Conservation (phyloP, 2,329 filamentous ascomycete genomes). For the Leptographium flavum region DNA sequence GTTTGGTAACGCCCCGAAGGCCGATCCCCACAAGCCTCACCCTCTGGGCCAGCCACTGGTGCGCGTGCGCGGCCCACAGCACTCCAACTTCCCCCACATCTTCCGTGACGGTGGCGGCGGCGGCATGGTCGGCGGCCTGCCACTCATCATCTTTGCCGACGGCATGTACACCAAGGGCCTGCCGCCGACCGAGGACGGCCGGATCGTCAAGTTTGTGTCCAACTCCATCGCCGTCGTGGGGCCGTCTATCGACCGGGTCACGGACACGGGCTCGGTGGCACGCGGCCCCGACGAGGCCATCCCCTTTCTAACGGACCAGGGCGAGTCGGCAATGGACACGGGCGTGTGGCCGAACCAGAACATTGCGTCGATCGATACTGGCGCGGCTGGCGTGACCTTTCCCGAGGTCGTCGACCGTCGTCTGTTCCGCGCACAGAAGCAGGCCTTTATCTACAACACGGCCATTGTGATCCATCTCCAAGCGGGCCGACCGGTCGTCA, state of each 20-base stretch:
- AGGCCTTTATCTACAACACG: constrained; percentile 10
- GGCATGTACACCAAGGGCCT: constrained; percentile 8
- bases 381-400: constrained; percentile 4
- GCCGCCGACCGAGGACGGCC: constrained; percentile 6
- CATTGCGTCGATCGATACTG: constrained; percentile 4
- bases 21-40: no score
- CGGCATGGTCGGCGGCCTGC: constrained; percentile 8
- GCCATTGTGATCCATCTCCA: constrained; percentile 6
- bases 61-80: constrained; percentile 5
- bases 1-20: no score
- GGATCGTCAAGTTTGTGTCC: constrained; percentile 9
- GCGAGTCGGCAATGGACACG: constrained; percentile 1
- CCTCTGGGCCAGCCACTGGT: no score
- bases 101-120: constrained; percentile 12
- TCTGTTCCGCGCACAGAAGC: constrained; percentile 2
- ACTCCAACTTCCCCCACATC: constrained; percentile 10
- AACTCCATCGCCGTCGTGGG: constrained; percentile 9
- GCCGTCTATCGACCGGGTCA: background rate
- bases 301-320: constrained; percentile 4
- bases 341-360: constrained; percentile 11
- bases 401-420: constrained; percentile 10
- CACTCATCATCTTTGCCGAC: constrained; percentile 11
- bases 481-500: background rate
- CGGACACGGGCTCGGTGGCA: background rate
- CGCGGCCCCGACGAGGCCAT: constrained; percentile 2